These are phyloP conservation scores for Conoideocrella luteorostrata DNA, from an alignment of 2,329 filamentous ascomycete genomes.

Conservation along the genomic window DNA sequence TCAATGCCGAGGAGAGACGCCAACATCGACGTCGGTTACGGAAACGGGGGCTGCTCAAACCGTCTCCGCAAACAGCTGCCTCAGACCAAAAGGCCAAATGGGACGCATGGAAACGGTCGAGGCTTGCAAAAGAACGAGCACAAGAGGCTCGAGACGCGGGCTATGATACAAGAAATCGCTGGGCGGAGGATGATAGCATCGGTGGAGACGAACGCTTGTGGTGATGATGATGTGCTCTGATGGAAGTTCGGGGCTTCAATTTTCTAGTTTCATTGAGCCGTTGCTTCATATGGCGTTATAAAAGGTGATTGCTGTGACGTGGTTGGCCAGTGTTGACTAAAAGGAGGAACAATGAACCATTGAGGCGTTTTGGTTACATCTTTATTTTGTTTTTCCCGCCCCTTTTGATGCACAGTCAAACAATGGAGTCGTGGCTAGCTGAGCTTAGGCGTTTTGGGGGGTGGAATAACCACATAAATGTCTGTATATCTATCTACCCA, in stretches of 20 bases:
- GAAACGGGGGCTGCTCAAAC: slow-evolving; percentile 36
- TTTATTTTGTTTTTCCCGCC: no score
- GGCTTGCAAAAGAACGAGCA: slow-evolving; percentile 33
- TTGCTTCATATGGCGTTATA: no score
- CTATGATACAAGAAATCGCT: slow-evolving; percentile 26
- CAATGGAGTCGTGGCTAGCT: no score
- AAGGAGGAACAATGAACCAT: no score
- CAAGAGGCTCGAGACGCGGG: slow-evolving; percentile 33
- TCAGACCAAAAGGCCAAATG: slow-evolving; percentile 36
- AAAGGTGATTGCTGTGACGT: no score
- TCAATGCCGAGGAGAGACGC: slow-evolving; percentile 40
- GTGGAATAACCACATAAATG: no score
- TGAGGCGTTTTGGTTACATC: no score
- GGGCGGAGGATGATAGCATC: slow-evolving; percentile 20
- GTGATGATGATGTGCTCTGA: slow-evolving; percentile 18
- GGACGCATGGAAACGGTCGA: slow-evolving; percentile 37
- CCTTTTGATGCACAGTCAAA: no score
- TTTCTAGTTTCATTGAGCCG: no score
- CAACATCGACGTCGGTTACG: slow-evolving; percentile 43
- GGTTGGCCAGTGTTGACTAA: no score
- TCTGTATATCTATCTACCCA: not conserved
- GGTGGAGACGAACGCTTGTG: slow-evolving; percentile 21
- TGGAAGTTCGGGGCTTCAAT: no score
- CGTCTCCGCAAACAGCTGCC: slow-evolving; percentile 27
- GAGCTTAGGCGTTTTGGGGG: no score